These are phyloP conservation scores for Phytopythium helicoides DNA, from an alignment of 352 stramenopile species.

Conservation along the genomic window DNA sequence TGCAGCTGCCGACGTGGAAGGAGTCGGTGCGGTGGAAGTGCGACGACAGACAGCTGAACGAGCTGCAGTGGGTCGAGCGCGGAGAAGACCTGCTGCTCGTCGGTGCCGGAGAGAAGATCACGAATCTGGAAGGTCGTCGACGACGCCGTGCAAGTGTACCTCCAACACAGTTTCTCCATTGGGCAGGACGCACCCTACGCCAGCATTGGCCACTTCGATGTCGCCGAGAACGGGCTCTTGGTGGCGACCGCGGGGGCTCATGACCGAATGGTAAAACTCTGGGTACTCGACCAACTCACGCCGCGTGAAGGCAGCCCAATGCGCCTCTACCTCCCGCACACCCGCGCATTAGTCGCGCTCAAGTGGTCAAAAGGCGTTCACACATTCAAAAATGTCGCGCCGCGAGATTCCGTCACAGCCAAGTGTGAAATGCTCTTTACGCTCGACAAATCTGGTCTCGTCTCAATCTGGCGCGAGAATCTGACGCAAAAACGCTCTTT, in stretches of 20 bases:
- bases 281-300: conserved; percentile 47
- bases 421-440: conserved; percentile 73
- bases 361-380: conserved; percentile 59
- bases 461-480: conserved; percentile 82
- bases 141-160: conserved; percentile 73
- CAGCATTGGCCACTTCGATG: conserved; percentile 55
- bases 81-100: conserved; percentile 71
- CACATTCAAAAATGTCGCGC: conserved; percentile 27
- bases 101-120: conserved; percentile 65
- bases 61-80: conserved; percentile 73
- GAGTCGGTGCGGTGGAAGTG: conserved; percentile 72
- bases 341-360: conserved; percentile 47
- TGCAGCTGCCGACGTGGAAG: conserved; percentile 62
- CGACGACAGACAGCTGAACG: conserved; percentile 56
- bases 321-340: conserved; percentile 61
- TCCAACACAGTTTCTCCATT: conserved; percentile 66
- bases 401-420: conserved; percentile 2
- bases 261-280: conserved; percentile 76
- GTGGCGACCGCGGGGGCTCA: conserved; percentile 52
- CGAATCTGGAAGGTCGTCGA: conserved; percentile 83
- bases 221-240: conserved; percentile 56
- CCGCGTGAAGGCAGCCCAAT: conserved; percentile 49
- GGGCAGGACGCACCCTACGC: conserved; percentile 14
- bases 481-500: conserved; percentile 48
- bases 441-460: conserved; percentile 52